Percentiles rank a stretch among this genome's conserved stretches.
Conservation (phyloP, 305 asterid genomes). For the Fraxinus paxiana region DNA sequence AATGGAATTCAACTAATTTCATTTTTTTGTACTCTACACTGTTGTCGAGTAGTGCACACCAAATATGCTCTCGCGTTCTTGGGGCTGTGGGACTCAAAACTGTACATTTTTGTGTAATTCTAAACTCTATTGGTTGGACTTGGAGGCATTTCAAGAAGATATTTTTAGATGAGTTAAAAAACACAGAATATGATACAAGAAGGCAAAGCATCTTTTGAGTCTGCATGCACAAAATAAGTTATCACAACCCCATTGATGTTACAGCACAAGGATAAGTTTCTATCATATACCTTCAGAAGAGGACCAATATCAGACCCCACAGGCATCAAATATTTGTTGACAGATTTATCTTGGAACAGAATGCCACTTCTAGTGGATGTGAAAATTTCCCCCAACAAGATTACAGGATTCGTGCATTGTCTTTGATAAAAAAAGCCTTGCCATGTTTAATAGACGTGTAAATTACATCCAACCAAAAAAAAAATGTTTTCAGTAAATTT, state of each 20-base stretch:
- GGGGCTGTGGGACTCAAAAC: not conserved
- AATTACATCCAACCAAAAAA: not conserved
- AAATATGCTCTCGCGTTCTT: not conserved
- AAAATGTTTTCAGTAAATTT: not conserved
- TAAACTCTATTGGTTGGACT: not conserved
- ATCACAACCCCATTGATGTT: not conserved
- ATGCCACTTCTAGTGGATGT: not conserved
- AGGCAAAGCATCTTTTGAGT: not conserved
- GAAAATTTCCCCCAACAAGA: not conserved
- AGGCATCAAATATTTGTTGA: not conserved
- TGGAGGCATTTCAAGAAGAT: not conserved
- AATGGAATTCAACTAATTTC: not conserved
- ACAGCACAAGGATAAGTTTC: not conserved
- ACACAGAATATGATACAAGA: not conserved
- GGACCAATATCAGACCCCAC: not conserved
- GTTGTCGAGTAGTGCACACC: not conserved
- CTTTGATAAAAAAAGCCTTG: conserved; percentile 13
- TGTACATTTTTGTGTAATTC: not conserved
- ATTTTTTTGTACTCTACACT: not conserved
- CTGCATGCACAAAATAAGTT: not conserved
- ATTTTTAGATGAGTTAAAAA: not conserved
- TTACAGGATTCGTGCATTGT: not conserved
- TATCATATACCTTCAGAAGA: not conserved
- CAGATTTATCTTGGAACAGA: not conserved
- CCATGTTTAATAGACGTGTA: conserved; percentile 19